These are phyloP conservation scores for Neophaeococcomyces mojaviensis DNA, from an alignment of 2,329 filamentous ascomycete species.

Conservation along the genomic window DNA sequence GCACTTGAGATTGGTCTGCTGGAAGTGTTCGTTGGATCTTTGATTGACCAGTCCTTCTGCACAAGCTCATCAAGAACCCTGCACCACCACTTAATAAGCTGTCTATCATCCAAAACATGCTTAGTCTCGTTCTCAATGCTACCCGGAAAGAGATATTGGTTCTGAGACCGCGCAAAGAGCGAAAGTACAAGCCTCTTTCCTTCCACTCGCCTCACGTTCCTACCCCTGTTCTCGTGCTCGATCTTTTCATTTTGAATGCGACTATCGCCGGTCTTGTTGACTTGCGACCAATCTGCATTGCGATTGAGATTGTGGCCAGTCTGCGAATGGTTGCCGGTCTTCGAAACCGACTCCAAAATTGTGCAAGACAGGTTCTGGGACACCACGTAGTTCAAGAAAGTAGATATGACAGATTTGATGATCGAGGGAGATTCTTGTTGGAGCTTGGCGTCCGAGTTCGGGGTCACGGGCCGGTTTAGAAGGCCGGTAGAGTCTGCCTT, in stretches of 20 bases:
- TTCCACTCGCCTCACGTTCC: too few species aligned
- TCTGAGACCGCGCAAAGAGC: constrained; percentile 83
- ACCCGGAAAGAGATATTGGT: constrained; percentile 89
- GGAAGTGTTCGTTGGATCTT: constrained; percentile 30
- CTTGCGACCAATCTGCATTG: too few species aligned
- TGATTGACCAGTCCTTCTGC: constrained; percentile 23
- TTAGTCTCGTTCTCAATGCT: constrained; percentile 79
- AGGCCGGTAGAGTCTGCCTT: constrained; percentile 97
- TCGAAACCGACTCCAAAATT: neutral
- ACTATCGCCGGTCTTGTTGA: too few species aligned
- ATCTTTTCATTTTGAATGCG: too few species aligned
- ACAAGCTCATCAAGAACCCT: constrained; percentile 73
- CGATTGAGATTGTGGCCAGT: too few species aligned
- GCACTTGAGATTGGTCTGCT: constrained; percentile 18
- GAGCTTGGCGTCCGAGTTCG: constrained; percentile 29
- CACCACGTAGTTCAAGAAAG: constrained; percentile 70
- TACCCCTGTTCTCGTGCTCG: constrained; percentile 48
- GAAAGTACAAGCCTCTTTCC: constrained; percentile 67
- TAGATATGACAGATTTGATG: constrained; percentile 58
- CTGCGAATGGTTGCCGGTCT: too few species aligned
- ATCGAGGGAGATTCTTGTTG: constrained; percentile 54
- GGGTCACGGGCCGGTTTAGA: constrained; percentile 58
- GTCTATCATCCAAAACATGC: constrained; percentile 84
- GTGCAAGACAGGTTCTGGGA: constrained; percentile 28
- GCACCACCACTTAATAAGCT: constrained; percentile 94